Evolutionary conservation across 345 rosid genomes (phyloP).

Genomic region (Camelina neglecta): DNA sequence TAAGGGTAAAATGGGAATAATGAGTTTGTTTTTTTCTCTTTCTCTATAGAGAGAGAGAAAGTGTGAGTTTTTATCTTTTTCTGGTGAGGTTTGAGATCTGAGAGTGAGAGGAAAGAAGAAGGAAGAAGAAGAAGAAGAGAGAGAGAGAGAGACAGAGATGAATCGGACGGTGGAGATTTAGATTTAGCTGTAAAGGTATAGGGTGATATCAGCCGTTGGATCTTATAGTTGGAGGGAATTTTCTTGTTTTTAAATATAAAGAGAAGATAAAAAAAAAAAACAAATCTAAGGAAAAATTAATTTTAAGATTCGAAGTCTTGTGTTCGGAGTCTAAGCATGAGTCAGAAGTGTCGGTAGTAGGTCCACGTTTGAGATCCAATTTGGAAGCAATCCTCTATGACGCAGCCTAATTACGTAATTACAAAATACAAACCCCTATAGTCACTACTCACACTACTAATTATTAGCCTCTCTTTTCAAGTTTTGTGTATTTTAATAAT

Average conservation of each 20-base stretch:
- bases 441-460: neutral
- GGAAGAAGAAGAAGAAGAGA: conserved; percentile 9
- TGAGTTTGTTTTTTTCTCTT: neutral
- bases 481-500: neutral
- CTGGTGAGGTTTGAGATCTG: conserved; percentile 51
- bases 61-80: neutral
- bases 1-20: conserved; percentile 36
- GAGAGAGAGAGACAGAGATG: neutral
- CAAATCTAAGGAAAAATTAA: conserved; percentile 27
- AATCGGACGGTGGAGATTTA: conserved; percentile 60
- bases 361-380: conserved; percentile 42
- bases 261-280: neutral
- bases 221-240: conserved; percentile 46
- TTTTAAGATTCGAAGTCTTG: conserved; percentile 42
- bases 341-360: conserved; percentile 52
- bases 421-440: neutral
- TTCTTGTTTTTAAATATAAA: conserved; percentile 1
- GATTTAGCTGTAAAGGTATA: conserved; percentile 49
- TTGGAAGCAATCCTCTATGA: conserved; percentile 36
- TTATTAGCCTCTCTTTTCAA: conserved; percentile 28
- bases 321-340: conserved; percentile 42
- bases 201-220: conserved; percentile 53
- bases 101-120: conserved; percentile 15
- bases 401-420: conserved; percentile 30
- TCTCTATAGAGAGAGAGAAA: conserved; percentile 24